phyloP scores from a whole-genome alignment of 1,284 basidiomycete species.

The Rhodotorula sp. region DNA sequence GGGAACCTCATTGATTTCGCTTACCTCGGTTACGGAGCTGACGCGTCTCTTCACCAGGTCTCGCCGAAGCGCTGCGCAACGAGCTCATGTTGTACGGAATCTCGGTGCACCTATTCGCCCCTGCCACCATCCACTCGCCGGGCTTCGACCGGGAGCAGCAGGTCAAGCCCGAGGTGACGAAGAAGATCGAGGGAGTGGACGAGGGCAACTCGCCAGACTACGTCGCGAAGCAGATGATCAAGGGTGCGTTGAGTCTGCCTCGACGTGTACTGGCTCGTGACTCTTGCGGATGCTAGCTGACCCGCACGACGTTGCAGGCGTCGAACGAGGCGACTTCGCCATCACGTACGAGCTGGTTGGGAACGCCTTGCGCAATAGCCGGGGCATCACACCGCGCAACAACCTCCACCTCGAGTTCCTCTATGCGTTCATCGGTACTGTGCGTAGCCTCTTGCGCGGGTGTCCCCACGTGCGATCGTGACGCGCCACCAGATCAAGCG shows the following conservation, averaged over 20 bases:
- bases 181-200: conserved; percentile 79
- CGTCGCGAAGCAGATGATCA: conserved; percentile 65
- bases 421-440: conserved; percentile 55
- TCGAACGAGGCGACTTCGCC: conserved; percentile 71
- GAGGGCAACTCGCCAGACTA: conserved; percentile 66
- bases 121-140: conserved; percentile 78
- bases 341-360: conserved; percentile 73
- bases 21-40: background rate
- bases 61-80: conserved; percentile 80
- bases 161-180: conserved; percentile 75
- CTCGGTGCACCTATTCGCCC: conserved; percentile 81
- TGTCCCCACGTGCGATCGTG: background rate
- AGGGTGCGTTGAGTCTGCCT: conserved; percentile 56
- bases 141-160: conserved; percentile 79
- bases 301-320: conserved; percentile 55
- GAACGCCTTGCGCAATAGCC: conserved; percentile 66
- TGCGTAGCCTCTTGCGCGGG: conserved; percentile 48
- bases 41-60: conserved; percentile 56
- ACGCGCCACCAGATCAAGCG: background rate
- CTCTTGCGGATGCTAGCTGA: background rate
- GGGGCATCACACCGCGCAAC: conserved; percentile 68
- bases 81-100: conserved; percentile 80
- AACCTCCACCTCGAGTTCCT: conserved; percentile 63
- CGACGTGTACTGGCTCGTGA: background rate
- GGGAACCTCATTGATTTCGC: conserved; percentile 1